A percentile compares a stretch with the other conserved stretches of the same genome.
Evolutionary conservation across 1,139 yeast genomes (phyloP).

Genomic region (Blastobotrys serpentis): DNA sequence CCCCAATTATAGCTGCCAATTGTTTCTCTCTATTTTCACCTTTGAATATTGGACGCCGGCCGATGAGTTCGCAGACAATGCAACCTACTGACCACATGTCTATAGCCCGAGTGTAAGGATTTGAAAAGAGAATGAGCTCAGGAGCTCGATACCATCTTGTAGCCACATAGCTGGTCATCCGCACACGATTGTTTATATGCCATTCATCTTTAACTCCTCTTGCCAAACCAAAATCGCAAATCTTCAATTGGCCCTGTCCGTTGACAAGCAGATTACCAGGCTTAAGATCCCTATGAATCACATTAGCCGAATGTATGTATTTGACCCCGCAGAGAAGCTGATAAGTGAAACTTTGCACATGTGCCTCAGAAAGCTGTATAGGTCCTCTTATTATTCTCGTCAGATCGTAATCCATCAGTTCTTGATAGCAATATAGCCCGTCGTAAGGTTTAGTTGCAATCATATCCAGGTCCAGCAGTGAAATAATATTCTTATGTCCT

Average conservation of each 20-base stretch:
- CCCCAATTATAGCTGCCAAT: constrained; percentile 68
- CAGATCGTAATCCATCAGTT: constrained; percentile 76
- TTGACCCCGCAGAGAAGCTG: constrained; percentile 79
- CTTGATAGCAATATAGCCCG: constrained; percentile 84
- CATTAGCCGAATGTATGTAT: constrained; percentile 72
- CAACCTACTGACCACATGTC: constrained; percentile 97
- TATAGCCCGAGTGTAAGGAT: constrained; percentile 47
- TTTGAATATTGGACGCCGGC: constrained; percentile 78
- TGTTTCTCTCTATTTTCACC: constrained; percentile 87
- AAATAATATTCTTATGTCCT: constrained; percentile 60
- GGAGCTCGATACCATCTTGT: constrained; percentile 97
- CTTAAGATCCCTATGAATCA: constrained; percentile 80
- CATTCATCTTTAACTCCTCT: constrained; percentile 51
- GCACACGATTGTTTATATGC: constrained; percentile 10
- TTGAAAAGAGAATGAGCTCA: constrained; percentile 68
- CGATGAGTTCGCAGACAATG: constrained; percentile 79
- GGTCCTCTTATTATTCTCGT: constrained; percentile 70
- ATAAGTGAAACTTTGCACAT: constrained; percentile 69
- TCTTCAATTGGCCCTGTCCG: constrained; percentile 65
- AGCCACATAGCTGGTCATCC: constrained; percentile 79
- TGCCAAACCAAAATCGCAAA: constrained; percentile 88
- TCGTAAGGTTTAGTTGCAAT: constrained; percentile 66
- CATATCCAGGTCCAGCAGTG: constrained; percentile 70
- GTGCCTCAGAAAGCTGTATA: constrained; percentile 76
- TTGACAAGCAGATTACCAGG: constrained; percentile 84